These are phyloP conservation scores for Brassica hybrid DNA, from an alignment of 441 rosid species.

Conservation along the genomic window DNA sequence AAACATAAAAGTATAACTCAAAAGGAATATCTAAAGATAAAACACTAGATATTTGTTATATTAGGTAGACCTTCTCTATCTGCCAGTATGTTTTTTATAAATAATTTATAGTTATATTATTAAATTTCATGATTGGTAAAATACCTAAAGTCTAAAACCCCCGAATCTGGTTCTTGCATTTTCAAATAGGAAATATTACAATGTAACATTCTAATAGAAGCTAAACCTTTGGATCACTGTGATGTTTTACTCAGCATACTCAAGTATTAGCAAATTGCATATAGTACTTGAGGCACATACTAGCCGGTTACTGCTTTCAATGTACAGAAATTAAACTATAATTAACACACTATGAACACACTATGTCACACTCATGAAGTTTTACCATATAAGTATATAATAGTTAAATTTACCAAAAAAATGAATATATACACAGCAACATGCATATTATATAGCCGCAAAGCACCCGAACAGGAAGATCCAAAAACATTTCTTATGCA, in stretches of 20 bases:
- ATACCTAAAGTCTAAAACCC: neutral
- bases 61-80: neutral
- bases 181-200: neutral
- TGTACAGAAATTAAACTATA: neutral
- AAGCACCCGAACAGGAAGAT: constrained; percentile 34
- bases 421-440: neutral
- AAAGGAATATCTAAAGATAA: neutral
- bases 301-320: neutral
- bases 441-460: constrained; percentile 28
- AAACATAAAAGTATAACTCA: neutral
- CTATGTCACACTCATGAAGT: constrained; percentile 14
- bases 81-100: neutral
- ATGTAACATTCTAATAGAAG: neutral
- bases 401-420: neutral
- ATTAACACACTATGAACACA: constrained; percentile 23
- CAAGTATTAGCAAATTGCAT: constrained; percentile 1
- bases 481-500: constrained; percentile 35
- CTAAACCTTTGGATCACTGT: neutral
- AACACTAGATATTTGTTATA: neutral
- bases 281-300: neutral
- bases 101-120: neutral
- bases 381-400: neutral
- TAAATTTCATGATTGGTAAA: neutral
- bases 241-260: neutral
- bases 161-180: neutral